Evolutionary conservation across 805 yeast genomes (phyloP).

Genomic region (Yarrowia alimentaria): DNA sequence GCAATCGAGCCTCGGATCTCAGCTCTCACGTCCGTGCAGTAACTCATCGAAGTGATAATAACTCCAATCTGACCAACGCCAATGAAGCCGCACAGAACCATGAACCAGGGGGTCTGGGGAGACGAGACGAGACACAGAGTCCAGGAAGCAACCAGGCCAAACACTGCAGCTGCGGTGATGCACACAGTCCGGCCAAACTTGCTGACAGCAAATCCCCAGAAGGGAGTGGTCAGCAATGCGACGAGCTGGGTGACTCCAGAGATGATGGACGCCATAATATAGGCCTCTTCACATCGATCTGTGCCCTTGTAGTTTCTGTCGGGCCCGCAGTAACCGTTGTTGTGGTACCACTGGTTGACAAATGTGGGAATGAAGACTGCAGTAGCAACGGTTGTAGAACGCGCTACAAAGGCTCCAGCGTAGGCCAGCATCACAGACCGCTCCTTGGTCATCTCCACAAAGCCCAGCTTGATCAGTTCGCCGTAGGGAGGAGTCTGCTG

Average conservation of each 20-base stretch:
- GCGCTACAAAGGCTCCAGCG: slow-evolving; percentile 59
- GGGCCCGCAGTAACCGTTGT: slow-evolving; percentile 50
- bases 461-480: slow-evolving; percentile 48
- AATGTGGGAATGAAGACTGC: slow-evolving; percentile 62
- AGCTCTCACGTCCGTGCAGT: slow-evolving; percentile 49
- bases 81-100: slow-evolving; percentile 45
- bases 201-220: slow-evolving; percentile 62
- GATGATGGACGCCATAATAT: slow-evolving; percentile 61
- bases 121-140: slow-evolving; percentile 41
- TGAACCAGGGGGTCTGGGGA: slow-evolving; percentile 9
- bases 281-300: slow-evolving; percentile 47
- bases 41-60: slow-evolving; percentile 62
- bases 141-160: slow-evolving; percentile 33
- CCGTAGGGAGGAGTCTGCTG: slow-evolving; percentile 42
- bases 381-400: slow-evolving; percentile 58
- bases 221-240: slow-evolving; percentile 59
- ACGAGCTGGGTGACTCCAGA: slow-evolving; percentile 64
- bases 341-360: slow-evolving; percentile 55
- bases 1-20: slow-evolving; percentile 59
- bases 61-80: slow-evolving; percentile 65
- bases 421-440: slow-evolving; percentile 55
- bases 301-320: slow-evolving; percentile 31
- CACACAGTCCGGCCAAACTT: slow-evolving; percentile 42
- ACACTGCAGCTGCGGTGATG: slow-evolving; percentile 34
- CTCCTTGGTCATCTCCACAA: slow-evolving; percentile 47